A percentile compares a stretch with the other conserved stretches of the same genome.
Evolutionary conservation across 164 flowering plant species (phyloP).

Genomic region (Chloranthus sessilifolius): DNA sequence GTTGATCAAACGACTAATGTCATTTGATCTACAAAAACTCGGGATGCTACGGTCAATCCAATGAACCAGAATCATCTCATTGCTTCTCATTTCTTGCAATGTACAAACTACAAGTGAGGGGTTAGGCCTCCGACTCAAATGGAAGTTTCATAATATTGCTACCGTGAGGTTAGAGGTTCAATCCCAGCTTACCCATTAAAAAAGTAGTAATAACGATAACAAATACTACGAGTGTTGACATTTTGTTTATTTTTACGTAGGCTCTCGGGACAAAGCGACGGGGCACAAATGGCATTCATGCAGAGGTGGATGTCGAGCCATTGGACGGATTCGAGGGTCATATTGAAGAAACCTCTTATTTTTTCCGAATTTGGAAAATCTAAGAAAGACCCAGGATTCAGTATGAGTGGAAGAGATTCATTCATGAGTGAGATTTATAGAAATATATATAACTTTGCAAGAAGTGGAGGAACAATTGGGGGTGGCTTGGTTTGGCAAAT

Average conservation of each 20-base stretch:
- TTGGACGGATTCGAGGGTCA: conserved; percentile 20
- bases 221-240: too few species aligned
- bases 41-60: too few species aligned
- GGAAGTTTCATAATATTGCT: too few species aligned
- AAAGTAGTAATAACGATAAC: too few species aligned
- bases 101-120: too few species aligned
- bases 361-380: conserved; percentile 17
- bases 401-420: conserved; percentile 4
- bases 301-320: conserved; percentile 28
- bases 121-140: too few species aligned
- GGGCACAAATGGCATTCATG: conserved; percentile 17
- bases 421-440: conserved; percentile 15
- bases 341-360: conserved; percentile 26
- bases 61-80: too few species aligned
- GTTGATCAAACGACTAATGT: too few species aligned
- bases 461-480: conserved; percentile 11
- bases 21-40: too few species aligned
- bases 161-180: too few species aligned
- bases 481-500: conserved; percentile 27
- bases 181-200: too few species aligned
- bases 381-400: conserved; percentile 7
- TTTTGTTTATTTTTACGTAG: conserved; percentile 6
- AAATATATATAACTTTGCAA: conserved; percentile 20
- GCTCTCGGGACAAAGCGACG: conserved; percentile 20
- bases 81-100: too few species aligned